Conservation (phyloP, 108 stramenopile species). For the Skeletonema grethae region DNA sequence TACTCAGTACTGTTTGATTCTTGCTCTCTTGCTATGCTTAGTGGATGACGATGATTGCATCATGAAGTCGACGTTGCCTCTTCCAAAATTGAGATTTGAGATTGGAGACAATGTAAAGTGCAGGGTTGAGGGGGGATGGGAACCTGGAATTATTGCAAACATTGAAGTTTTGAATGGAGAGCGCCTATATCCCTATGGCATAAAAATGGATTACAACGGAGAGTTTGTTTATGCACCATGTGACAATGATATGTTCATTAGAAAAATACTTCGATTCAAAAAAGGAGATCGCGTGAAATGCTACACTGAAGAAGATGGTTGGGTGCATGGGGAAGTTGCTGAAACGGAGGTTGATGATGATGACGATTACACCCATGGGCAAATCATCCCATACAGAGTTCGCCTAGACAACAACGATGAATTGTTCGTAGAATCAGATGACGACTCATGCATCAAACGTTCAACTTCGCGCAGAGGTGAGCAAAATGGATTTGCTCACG, state of each 20-base stretch:
- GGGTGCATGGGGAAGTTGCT: conserved; percentile 1
- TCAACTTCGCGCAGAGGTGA: neutral
- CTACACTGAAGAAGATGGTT: neutral
- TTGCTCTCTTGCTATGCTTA: neutral
- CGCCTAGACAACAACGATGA: neutral
- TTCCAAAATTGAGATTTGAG: neutral
- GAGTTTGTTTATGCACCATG: neutral
- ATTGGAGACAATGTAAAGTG: conserved; percentile 4
- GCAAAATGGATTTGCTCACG: conserved; percentile 1
- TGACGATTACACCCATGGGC: neutral
- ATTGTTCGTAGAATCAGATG: neutral
- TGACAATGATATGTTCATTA: neutral
- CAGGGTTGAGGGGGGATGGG: conserved; percentile 1
- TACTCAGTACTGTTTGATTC: neutral
- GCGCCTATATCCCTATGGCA: neutral
- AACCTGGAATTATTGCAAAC: neutral
- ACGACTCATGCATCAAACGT: conserved; percentile 1
- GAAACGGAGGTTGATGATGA: conserved; percentile 3
- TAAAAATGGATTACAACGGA: neutral
- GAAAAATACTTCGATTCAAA: conserved; percentile 5
- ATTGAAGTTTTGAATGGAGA: neutral
- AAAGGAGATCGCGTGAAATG: conserved; percentile 9
- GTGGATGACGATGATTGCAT: conserved; percentile 5
- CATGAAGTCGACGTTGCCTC: neutral
- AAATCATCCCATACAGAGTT: neutral